Evolutionary conservation across 2,329 filamentous ascomycete genomes (phyloP), one percentile per base, ranked within the genome.

Genomic region (Cordyceps cicadae): DNA sequence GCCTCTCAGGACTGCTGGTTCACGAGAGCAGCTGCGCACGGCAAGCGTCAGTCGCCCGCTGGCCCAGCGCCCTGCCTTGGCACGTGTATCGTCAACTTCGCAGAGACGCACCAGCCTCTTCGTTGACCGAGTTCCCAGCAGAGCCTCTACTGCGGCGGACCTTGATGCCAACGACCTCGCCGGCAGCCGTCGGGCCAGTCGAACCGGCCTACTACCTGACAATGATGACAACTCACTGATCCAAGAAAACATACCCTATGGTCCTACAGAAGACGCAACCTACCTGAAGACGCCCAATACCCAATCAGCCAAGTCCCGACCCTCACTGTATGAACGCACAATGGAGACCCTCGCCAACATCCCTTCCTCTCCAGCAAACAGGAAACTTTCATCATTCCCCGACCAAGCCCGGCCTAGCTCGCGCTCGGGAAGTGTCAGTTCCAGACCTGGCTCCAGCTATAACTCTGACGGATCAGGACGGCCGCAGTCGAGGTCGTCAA

Each of bases 271-370:
- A n/a, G 19, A 48, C n/a, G 14, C 26, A 54, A 62, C 34, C 59
- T 63, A 3, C 62, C 49, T 58, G 62, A 67, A 11, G 60, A 67
- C 54, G 66, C 66, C 62, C 64, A 66, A 51, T 62, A 68, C 62
- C 2, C 67, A 67, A 12, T 63, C 65, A 34, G 63, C 62, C 26
- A 72, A 72, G 37, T 69, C 74, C 1, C 69, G 75, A 58, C 78
- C 82, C 56, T 92, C 90, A 0, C 78, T 97, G 4, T 86, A 88
- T 0, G 92, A 97, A 67, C 81, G 93, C 62, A 95, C 92, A 0
- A 87, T 96, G 48, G 90, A 96, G 71, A 96, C 90, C 0, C 76
- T 97, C 6, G 82, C 91, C 3, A 83, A 86, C 52, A 77, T 96
- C 34, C 89, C 92, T 0, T 85, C 89, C 0, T 94, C 92, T 0